Conservation (phyloP, 352 stramenopile species). For the Phytophthora tubulina region DNA sequence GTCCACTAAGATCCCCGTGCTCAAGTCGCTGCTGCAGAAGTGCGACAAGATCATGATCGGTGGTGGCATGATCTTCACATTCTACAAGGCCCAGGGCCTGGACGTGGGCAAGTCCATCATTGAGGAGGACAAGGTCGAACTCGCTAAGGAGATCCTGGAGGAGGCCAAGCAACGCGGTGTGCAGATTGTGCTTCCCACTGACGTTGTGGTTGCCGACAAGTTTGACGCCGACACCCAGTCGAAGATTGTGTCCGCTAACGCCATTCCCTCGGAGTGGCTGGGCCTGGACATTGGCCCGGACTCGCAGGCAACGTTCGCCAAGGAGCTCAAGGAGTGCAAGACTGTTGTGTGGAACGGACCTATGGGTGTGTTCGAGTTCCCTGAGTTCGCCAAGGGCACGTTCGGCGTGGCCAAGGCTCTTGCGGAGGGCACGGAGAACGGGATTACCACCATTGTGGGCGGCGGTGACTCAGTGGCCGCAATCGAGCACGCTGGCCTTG, state of each 20-base stretch:
- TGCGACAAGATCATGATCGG: slow-evolving; percentile 97
- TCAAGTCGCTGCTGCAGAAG: slow-evolving; percentile 96
- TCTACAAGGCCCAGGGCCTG: slow-evolving; percentile 96
- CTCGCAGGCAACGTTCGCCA: slow-evolving; percentile 66
- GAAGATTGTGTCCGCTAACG: slow-evolving; percentile 74
- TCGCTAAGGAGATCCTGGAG: slow-evolving; percentile 92
- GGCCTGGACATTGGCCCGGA: slow-evolving; percentile 91
- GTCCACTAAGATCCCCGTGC: slow-evolving; percentile 96
- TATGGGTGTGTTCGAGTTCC: slow-evolving; percentile 99
- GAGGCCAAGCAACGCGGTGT: slow-evolving; percentile 90
- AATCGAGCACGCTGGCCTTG: slow-evolving; percentile 94
- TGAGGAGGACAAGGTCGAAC: slow-evolving; percentile 95
- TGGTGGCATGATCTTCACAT: slow-evolving; percentile 98
- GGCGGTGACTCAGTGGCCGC: slow-evolving; percentile 97
- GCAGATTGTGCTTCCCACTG: slow-evolving; percentile 92
- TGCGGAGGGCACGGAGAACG: slow-evolving; percentile 85
- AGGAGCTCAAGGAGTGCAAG: slow-evolving; percentile 93
- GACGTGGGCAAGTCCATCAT: slow-evolving; percentile 95
- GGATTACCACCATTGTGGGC: slow-evolving; percentile 92
- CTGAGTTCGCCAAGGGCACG: slow-evolving; percentile 96
- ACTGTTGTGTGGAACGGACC: slow-evolving; percentile 95
- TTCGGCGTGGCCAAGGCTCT: slow-evolving; percentile 93
- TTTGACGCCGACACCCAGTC: slow-evolving; percentile 73
- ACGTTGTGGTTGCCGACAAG: slow-evolving; percentile 96
- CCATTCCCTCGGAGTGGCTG: slow-evolving; percentile 97